phyloP scores from a whole-genome alignment of 768 basidiomycete species.

The Hemileccinum rubropunctum region DNA sequence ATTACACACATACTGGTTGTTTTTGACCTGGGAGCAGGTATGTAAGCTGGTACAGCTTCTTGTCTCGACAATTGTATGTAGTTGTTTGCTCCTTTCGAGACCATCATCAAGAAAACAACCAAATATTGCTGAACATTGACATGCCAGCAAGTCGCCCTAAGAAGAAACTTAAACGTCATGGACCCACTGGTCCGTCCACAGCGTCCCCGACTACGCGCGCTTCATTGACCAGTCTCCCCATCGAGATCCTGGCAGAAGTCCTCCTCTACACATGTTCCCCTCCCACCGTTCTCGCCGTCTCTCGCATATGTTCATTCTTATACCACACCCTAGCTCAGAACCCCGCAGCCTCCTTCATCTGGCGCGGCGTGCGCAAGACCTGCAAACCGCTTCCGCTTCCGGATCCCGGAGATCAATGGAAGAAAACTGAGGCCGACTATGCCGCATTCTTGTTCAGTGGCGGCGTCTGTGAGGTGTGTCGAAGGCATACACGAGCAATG shows the following conservation, averaged over 20 bases:
- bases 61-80: too few relatives aligned
- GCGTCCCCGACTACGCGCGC: not conserved
- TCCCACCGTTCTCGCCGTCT: conserved; percentile 54
- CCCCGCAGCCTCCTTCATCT: conserved; percentile 49
- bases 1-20: too few relatives aligned
- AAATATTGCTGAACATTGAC: too few relatives aligned
- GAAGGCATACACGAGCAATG: conserved; percentile 31
- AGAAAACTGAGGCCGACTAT: conserved; percentile 50
- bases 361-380: conserved; percentile 49
- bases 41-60: too few relatives aligned
- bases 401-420: conserved; percentile 39
- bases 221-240: conserved; percentile 39
- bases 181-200: not conserved
- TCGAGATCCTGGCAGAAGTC: conserved; percentile 66
- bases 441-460: conserved; percentile 63
- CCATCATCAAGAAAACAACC: too few relatives aligned
- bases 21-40: too few relatives aligned
- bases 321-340: conserved; percentile 47
- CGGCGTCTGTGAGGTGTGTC: conserved; percentile 59
- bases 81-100: too few relatives aligned
- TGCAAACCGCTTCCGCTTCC: conserved; percentile 38
- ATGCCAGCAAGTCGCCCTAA: not conserved
- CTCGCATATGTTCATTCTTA: conserved; percentile 55
- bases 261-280: conserved; percentile 51
- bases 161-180: conserved; percentile 12